phyloP scores from a whole-genome alignment of 257 asterid genomes.

The Henckelia pumila region DNA sequence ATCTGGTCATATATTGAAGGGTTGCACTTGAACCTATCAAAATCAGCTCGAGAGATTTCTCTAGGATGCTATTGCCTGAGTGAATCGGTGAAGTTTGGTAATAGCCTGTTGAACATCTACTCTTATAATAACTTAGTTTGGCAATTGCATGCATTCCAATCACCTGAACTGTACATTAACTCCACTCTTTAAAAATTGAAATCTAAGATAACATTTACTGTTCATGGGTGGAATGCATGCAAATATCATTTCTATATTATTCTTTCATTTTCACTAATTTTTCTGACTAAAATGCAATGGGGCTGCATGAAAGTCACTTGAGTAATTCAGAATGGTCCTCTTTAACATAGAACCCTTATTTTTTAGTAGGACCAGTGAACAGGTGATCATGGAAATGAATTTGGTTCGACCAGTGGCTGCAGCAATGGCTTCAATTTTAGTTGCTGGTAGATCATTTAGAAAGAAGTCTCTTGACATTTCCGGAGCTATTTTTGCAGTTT shows the following conservation, averaged over 20 bases:
- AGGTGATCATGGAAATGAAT: slow-evolving; percentile 39
- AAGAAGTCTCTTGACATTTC: slow-evolving; percentile 79
- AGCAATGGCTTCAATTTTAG: slow-evolving; percentile 46
- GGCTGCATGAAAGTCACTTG: slow-evolving; percentile 1
- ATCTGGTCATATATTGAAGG: too few relatives aligned
- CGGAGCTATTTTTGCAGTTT: slow-evolving; percentile 75
- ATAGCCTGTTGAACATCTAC: background rate
- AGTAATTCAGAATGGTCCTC: slow-evolving; percentile 15
- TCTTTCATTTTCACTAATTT: slow-evolving; percentile 12
- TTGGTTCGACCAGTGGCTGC: slow-evolving; percentile 54
- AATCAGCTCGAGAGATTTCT: slow-evolving; percentile 4
- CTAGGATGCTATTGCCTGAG: background rate
- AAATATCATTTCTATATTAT: slow-evolving; percentile 5
- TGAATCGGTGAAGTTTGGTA: background rate
- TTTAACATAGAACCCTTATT: slow-evolving; percentile 14
- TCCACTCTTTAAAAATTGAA: background rate
- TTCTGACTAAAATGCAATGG: slow-evolving; percentile 8
- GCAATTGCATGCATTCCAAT: background rate
- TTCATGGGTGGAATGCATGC: background rate
- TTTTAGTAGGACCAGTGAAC: slow-evolving; percentile 9
- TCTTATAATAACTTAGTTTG: background rate
- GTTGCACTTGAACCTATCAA: background rate
- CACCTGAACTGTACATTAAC: background rate
- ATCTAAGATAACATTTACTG: background rate
- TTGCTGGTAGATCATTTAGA: slow-evolving; percentile 55